phyloP scores from a whole-genome alignment of 2,329 filamentous ascomycete genomes.

The Penicillium paneum region DNA sequence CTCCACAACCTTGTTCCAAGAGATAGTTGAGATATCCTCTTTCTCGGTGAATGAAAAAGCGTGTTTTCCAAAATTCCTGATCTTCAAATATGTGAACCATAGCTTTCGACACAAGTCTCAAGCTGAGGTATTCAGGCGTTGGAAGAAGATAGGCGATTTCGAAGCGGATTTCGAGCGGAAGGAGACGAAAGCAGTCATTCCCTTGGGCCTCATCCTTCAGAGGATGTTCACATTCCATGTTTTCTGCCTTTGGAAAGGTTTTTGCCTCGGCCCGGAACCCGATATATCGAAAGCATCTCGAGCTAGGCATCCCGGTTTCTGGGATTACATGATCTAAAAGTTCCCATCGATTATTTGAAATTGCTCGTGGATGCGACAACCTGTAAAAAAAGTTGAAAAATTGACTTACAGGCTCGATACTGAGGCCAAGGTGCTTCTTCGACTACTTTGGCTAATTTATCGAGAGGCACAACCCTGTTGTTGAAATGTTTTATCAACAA shows the following conservation, averaged over 20 bases:
- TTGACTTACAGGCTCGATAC: not conserved
- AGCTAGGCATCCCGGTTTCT: not conserved
- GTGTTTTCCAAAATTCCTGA: slow-evolving; percentile 7
- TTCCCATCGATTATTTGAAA: not conserved
- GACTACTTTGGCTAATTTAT: not conserved
- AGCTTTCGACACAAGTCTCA: slow-evolving; percentile 3
- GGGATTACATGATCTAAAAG: not conserved
- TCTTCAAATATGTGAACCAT: slow-evolving; percentile 2
- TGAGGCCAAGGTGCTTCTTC: not conserved
- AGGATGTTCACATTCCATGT: not conserved
- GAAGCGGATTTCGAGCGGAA: slow-evolving; percentile 8
- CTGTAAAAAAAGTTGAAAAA: not conserved
- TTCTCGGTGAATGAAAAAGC: slow-evolving; percentile 2
- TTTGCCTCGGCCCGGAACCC: not conserved
- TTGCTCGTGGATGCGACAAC: not conserved
- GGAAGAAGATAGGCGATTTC: slow-evolving; percentile 4
- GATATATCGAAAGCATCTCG: not conserved
- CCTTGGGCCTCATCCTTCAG: not conserved
- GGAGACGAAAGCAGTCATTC: not conserved
- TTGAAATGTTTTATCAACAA: not conserved
- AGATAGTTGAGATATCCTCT: not conserved
- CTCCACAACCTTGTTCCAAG: not conserved
- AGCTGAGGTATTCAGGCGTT: slow-evolving; percentile 2
- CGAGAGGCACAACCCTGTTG: not conserved
- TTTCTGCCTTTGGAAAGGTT: not conserved